Evolutionary conservation across 2,329 filamentous ascomycete genomes (phyloP).

Genomic region (Phaeomoniella chlamydospora): DNA sequence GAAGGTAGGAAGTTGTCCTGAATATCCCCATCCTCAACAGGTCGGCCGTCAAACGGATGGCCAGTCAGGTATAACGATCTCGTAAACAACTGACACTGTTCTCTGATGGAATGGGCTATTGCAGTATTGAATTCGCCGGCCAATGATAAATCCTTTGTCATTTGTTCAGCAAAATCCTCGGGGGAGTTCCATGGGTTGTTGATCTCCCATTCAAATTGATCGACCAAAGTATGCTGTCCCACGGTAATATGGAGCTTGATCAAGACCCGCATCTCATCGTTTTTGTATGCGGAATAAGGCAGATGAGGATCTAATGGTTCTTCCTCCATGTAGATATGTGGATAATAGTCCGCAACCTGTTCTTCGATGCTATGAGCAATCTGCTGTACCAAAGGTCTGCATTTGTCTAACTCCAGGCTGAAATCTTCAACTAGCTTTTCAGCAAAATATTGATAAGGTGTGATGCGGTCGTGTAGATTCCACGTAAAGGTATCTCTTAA

Average conservation of each 20-base stretch:
- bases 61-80: constrained; percentile 85
- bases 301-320: constrained; percentile 79
- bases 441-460: constrained; percentile 68
- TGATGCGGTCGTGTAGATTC: constrained; percentile 86
- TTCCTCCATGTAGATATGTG: constrained; percentile 78
- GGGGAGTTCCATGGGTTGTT: constrained; percentile 89
- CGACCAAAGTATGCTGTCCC: constrained; percentile 80
- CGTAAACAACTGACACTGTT: constrained; percentile 89
- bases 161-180: constrained; percentile 81
- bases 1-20: constrained; percentile 73
- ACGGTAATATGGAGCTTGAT: constrained; percentile 98
- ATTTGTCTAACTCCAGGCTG: constrained; percentile 55
- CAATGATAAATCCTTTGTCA: constrained; percentile 79
- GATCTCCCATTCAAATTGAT: constrained; percentile 98
- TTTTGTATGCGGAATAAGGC: constrained; percentile 89
- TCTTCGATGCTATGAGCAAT: constrained; percentile 62
- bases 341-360: constrained; percentile 85
- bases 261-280: constrained; percentile 94
- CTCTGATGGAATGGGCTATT: constrained; percentile 93
- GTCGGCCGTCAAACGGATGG: constrained; percentile 87
- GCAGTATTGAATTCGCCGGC: constrained; percentile 94
- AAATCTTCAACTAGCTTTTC: constrained; percentile 81
- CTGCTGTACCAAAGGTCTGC: constrained; percentile 43
- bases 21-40: constrained; percentile 83
- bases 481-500: constrained; percentile 95